These are phyloP conservation scores for Neopestalotiopsis sp. DNA, from an alignment of 2,329 filamentous ascomycete genomes.

Conservation along the genomic window DNA sequence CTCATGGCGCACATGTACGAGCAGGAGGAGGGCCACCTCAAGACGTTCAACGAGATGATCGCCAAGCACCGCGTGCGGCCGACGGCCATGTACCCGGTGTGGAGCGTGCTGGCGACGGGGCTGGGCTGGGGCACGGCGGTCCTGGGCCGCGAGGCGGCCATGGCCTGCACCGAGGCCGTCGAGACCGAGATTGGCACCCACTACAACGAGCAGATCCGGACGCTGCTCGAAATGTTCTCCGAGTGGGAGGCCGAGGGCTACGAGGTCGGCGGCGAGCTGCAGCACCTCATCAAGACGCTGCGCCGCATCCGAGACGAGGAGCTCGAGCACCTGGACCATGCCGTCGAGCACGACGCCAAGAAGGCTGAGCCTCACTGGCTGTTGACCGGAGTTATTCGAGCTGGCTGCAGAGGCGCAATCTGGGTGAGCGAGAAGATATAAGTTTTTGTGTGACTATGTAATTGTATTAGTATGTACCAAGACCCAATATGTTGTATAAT, in stretches of 20 bases:
- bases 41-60: constrained; percentile 83
- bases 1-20: constrained; percentile 99
- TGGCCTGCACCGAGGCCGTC: constrained; percentile 98
- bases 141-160: constrained; percentile 90
- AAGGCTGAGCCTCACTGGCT: constrained; percentile 89
- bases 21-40: constrained; percentile 88
- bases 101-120: constrained; percentile 79
- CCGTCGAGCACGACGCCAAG: constrained; percentile 90
- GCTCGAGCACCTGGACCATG: constrained; percentile 94
- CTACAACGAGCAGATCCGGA: constrained; percentile 90
- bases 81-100: constrained; percentile 90
- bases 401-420: constrained; percentile 91
- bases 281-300: constrained; percentile 73
- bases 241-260: constrained; percentile 80
- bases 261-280: constrained; percentile 79
- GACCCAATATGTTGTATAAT: background rate
- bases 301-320: constrained; percentile 92
- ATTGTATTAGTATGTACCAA: background rate
- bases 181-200: constrained; percentile 97
- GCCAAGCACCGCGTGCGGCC: constrained; percentile 89
- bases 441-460: background rate
- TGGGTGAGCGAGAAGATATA: constrained; percentile 82
- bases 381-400: constrained; percentile 83
- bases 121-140: constrained; percentile 90
- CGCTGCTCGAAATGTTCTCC: constrained; percentile 79